These are phyloP conservation scores for Stevia rebaudiana DNA, from an alignment of 140 eudicot genomes.

Conservation along the genomic window DNA sequence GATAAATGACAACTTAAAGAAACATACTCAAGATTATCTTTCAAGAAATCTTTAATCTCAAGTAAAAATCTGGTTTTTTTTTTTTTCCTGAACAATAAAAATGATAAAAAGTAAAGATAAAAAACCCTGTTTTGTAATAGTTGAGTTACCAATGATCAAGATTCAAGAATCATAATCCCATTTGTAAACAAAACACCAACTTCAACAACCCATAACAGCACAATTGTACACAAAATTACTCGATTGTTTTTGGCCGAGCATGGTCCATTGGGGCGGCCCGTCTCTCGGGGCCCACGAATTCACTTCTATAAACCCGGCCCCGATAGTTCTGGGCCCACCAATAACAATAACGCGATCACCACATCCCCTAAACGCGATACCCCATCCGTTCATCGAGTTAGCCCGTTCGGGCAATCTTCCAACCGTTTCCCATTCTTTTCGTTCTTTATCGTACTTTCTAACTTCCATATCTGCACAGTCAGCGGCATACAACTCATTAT, in stretches of 20 bases:
- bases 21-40: slow-evolving; percentile 41
- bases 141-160: slow-evolving; percentile 66
- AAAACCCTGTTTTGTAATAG: slow-evolving; percentile 31
- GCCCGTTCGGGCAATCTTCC: slow-evolving; percentile 88
- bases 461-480: slow-evolving; percentile 86
- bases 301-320: slow-evolving; percentile 67
- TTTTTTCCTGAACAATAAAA: slow-evolving; percentile 47
- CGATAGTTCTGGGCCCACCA: slow-evolving; percentile 75
- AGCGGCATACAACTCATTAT: slow-evolving; percentile 79
- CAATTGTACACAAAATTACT: slow-evolving; percentile 92
- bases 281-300: slow-evolving; percentile 85
- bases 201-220: slow-evolving; percentile 96
- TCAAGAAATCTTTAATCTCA: slow-evolving; percentile 46
- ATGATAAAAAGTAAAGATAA: slow-evolving; percentile 25
- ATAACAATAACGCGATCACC: slow-evolving; percentile 79
- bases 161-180: slow-evolving; percentile 46
- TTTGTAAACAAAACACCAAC: slow-evolving; percentile 40
- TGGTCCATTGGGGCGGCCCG: slow-evolving; percentile 71
- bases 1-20: slow-evolving; percentile 34
- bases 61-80: slow-evolving; percentile 52
- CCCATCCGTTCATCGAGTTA: slow-evolving; percentile 89
- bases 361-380: slow-evolving; percentile 86
- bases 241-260: slow-evolving; percentile 66
- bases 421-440: slow-evolving; percentile 50
- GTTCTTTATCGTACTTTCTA: slow-evolving; percentile 52